A percentile compares a stretch with the other conserved stretches of the same genome.
Conservation (phyloP, 768 basidiomycete genomes). For the Boletus vinaceobasis region DNA sequence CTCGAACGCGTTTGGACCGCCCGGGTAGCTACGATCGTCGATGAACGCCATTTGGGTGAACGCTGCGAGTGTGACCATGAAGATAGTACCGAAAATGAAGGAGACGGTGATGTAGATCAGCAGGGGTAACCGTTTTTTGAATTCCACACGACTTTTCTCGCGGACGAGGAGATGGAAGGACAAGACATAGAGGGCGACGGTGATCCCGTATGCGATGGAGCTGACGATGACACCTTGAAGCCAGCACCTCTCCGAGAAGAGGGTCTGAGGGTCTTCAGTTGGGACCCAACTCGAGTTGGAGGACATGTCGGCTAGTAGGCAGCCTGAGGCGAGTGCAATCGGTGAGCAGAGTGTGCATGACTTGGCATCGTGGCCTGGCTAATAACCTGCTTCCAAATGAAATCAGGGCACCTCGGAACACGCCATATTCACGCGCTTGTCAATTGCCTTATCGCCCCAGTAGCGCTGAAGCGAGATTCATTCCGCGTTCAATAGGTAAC, state of each 20-base stretch:
- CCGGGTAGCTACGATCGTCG: slow-evolving; percentile 31
- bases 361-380: neutral
- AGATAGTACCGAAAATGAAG: slow-evolving; percentile 15
- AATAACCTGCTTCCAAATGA: neutral
- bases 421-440: too few relatives aligned
- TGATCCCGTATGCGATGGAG: slow-evolving; percentile 8
- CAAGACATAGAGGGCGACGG: neutral
- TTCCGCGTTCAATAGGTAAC: too few relatives aligned
- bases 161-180: slow-evolving; percentile 4
- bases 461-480: too few relatives aligned
- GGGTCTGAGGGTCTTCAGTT: slow-evolving; percentile 5
- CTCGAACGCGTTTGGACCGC: slow-evolving; percentile 30
- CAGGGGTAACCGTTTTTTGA: slow-evolving; percentile 5
- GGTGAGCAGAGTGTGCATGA: neutral
- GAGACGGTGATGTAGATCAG: slow-evolving; percentile 8
- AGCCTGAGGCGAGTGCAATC: neutral
- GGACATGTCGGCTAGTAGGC: slow-evolving; percentile 4
- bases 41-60: slow-evolving; percentile 30
- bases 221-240: slow-evolving; percentile 16
- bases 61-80: slow-evolving; percentile 13
- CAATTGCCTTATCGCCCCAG: too few relatives aligned
- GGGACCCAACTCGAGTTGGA: slow-evolving; percentile 18
- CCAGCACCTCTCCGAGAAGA: slow-evolving; percentile 17
- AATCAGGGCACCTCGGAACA: neutral
- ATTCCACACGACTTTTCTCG: neutral